A percentile compares a stretch with the other conserved stretches of the same genome.
phyloP scores from a whole-genome alignment of 177 flowering plant genomes.

The Vitis hybrid region DNA sequence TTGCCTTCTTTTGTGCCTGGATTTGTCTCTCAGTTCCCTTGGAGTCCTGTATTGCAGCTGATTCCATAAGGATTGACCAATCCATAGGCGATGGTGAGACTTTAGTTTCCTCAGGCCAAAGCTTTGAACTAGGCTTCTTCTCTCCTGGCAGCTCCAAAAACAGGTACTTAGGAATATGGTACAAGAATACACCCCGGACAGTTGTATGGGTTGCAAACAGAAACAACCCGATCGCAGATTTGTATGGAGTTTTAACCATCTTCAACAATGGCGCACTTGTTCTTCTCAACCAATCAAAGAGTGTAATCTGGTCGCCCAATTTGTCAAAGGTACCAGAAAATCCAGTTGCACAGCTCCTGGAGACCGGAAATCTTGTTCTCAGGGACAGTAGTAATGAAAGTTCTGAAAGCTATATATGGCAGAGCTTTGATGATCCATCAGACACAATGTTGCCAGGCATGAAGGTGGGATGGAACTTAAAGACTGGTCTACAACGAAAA shows the following conservation, averaged over 20 bases:
- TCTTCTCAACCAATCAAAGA: slow-evolving; percentile 2
- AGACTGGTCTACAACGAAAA: background rate
- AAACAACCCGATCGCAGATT: slow-evolving; percentile 14
- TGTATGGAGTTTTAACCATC: slow-evolving; percentile 14
- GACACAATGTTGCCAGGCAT: too few relatives aligned
- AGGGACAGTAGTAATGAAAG: background rate
- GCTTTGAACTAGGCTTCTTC: slow-evolving; percentile 32
- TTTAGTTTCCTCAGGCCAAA: slow-evolving; percentile 14
- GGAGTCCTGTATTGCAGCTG: too few relatives aligned
- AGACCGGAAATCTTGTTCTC: slow-evolving; percentile 32
- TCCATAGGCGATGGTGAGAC: slow-evolving; percentile 12
- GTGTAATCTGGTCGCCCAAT: slow-evolving; percentile 18
- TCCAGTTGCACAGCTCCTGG: slow-evolving; percentile 24
- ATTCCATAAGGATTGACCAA: too few relatives aligned
- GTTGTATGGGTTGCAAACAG: slow-evolving; percentile 35
- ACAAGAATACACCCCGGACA: slow-evolving; percentile 7
- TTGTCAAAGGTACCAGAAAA: slow-evolving; percentile 1
- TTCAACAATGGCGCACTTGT: slow-evolving; percentile 11
- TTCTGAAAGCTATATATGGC: background rate
- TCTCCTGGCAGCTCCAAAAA: slow-evolving; percentile 16
- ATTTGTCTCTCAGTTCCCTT: too few relatives aligned
- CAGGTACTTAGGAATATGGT: slow-evolving; percentile 32
- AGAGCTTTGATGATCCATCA: too few relatives aligned
- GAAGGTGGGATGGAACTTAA: too few relatives aligned
- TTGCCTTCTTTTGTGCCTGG: too few relatives aligned